Evolutionary conservation across 495 filamentous ascomycete genomes (phyloP).

Genomic region (Podospora didyma): DNA sequence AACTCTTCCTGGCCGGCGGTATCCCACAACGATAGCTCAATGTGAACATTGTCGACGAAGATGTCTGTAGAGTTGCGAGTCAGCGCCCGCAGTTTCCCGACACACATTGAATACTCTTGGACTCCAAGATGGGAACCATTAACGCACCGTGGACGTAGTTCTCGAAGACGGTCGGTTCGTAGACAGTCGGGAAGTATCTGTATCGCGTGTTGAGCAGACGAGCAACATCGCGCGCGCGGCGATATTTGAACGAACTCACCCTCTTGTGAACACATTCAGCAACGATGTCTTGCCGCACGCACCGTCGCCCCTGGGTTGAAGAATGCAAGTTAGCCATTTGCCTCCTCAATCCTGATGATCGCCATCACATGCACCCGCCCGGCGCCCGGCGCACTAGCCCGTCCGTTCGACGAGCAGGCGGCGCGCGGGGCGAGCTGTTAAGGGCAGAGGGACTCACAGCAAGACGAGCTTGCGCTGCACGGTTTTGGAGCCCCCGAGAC

Average conservation of each 20-base stretch:
- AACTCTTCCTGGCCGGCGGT: conserved; percentile 99
- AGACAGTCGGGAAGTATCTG: conserved; percentile 96
- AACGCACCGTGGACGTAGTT: conserved; percentile 94
- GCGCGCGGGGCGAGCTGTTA: background rate
- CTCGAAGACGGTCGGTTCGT: conserved; percentile 98
- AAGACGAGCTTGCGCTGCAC: conserved; percentile 97
- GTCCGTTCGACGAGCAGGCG: too few species aligned
- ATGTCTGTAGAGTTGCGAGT: conserved; percentile 59
- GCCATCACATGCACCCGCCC: too few species aligned
- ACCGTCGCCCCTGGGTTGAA: conserved; percentile 73
- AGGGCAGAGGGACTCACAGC: conserved; percentile 57
- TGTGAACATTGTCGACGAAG: conserved; percentile 93
- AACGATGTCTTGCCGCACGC: conserved; percentile 97
- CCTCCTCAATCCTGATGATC: background rate
- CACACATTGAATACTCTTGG: background rate
- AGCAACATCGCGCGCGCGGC: background rate
- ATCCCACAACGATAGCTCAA: conserved; percentile 97
- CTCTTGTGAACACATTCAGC: conserved; percentile 97
- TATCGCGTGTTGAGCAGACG: conserved; percentile 1
- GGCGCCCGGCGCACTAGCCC: too few species aligned
- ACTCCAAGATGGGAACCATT: background rate
- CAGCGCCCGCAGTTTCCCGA: conserved; percentile 8
- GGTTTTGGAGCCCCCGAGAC: conserved; percentile 63
- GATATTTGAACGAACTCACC: conserved; percentile 55
- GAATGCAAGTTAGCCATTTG: conserved; percentile 29